Conservation (phyloP, 23 red algal genomes). For the Gracilaria domingensis region DNA sequence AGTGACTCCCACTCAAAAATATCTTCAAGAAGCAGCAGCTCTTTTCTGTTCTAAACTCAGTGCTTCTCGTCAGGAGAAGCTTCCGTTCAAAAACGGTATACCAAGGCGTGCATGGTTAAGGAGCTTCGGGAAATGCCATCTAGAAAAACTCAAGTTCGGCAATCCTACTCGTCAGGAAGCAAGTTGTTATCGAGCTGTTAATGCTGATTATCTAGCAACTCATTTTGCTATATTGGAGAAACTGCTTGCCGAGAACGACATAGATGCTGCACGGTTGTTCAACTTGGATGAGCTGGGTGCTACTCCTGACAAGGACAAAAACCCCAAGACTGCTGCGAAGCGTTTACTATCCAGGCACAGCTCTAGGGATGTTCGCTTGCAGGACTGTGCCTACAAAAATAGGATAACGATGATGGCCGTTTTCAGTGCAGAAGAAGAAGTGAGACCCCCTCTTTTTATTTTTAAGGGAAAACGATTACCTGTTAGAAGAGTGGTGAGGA, state of each 20-base stretch:
- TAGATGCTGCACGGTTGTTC: neutral
- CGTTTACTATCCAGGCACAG: neutral
- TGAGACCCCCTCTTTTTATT: neutral
- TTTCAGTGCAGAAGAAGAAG: neutral
- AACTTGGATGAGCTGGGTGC: neutral
- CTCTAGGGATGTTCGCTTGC: neutral
- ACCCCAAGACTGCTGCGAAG: neutral
- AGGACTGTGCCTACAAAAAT: neutral
- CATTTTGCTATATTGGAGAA: neutral
- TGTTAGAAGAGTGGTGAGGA: neutral
- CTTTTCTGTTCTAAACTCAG: neutral
- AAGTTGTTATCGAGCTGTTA: neutral
- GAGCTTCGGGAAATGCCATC: neutral
- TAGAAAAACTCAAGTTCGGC: neutral
- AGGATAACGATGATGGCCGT: constrained; percentile 1
- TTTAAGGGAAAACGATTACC: neutral
- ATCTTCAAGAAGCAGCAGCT: neutral
- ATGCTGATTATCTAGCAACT: neutral
- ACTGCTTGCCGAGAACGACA: neutral
- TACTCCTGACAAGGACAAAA: neutral
- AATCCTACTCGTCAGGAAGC: neutral
- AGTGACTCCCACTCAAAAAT: neutral
- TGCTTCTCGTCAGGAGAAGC: neutral
- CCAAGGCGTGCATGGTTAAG: neutral
- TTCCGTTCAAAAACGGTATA: neutral